phyloP scores from a whole-genome alignment of 2,329 filamentous ascomycete species.

The Beauveria sp. region DNA sequence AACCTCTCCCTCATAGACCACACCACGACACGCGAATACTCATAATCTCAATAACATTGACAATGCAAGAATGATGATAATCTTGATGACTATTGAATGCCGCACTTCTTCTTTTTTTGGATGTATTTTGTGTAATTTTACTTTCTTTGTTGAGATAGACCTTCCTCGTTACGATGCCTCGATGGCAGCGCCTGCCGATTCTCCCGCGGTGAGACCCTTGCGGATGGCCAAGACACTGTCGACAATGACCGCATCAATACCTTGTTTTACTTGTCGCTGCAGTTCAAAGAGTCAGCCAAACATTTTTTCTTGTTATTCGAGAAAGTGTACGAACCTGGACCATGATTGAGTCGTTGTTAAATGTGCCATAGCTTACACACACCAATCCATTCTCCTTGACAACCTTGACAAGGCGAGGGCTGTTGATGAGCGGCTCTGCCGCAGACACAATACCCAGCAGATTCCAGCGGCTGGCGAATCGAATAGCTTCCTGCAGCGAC shows the following conservation, averaged over 20 bases:
- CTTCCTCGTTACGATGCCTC: not conserved
- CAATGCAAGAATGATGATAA: not conserved
- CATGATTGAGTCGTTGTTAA: slow-evolving; percentile 82
- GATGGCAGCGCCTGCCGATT: not conserved
- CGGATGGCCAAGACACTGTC: slow-evolving; percentile 90
- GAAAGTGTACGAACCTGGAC: slow-evolving; percentile 56
- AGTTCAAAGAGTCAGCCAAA: slow-evolving; percentile 3
- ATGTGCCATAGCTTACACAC: slow-evolving; percentile 85
- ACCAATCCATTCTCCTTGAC: slow-evolving; percentile 92
- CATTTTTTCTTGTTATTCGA: not conserved
- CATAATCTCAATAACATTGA: too few relatives aligned
- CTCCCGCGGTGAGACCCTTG: slow-evolving; percentile 63
- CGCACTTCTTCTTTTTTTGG: not conserved
- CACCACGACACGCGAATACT: too few relatives aligned
- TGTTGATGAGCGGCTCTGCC: slow-evolving; percentile 82
- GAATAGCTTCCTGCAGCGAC: slow-evolving; percentile 88
- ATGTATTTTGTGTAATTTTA: not conserved
- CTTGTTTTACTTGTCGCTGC: slow-evolving; percentile 82
- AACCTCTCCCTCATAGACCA: too few relatives aligned
- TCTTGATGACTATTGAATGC: not conserved
- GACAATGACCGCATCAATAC: slow-evolving; percentile 96
- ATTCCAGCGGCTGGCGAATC: slow-evolving; percentile 93
- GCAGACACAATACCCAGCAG: slow-evolving; percentile 82
- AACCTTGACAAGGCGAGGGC: slow-evolving; percentile 79
- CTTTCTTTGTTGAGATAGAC: not conserved